Evolutionary conservation across 352 stramenopile species (phyloP).

Genomic region (Elongisporangium anandrum): DNA sequence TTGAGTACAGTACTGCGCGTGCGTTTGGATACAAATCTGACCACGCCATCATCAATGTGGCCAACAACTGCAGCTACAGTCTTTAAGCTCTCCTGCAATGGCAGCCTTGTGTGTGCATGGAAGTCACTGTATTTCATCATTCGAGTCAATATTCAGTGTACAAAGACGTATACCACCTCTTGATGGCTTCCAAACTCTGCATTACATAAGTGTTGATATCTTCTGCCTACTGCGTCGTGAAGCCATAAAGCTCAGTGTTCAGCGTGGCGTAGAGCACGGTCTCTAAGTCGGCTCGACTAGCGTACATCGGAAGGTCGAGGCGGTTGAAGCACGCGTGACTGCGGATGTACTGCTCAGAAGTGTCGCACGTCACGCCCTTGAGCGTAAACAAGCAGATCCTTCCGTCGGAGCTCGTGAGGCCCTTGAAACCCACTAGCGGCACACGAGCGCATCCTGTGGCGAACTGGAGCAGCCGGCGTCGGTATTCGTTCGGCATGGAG

Average conservation of each 20-base stretch:
- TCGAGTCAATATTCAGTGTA: conserved; percentile 1
- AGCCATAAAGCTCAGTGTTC: conserved; percentile 31
- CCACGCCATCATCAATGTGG: not conserved
- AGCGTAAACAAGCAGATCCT: conserved; percentile 57
- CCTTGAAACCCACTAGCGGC: conserved; percentile 44
- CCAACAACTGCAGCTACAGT: not conserved
- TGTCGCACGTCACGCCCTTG: conserved; percentile 36
- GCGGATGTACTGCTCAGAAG: conserved; percentile 28
- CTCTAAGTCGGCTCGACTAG: conserved; percentile 35
- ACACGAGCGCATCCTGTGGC: conserved; percentile 62
- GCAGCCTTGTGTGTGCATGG: not conserved
- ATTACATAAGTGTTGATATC: not conserved
- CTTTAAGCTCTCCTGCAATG: not conserved
- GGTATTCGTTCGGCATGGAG: conserved; percentile 51
- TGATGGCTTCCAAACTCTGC: not conserved
- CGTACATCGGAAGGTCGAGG: conserved; percentile 91
- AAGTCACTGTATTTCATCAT: conserved; percentile 1
- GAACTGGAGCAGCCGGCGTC: conserved; percentile 58
- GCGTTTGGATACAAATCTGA: conserved; percentile 4
- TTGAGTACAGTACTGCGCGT: conserved; percentile 7
- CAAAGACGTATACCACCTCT: too few relatives aligned
- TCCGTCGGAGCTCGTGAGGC: conserved; percentile 52
- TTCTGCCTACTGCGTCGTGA: conserved; percentile 27
- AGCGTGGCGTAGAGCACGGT: conserved; percentile 28
- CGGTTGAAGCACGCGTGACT: conserved; percentile 69